Evolutionary conservation across 2,329 filamentous ascomycete genomes (phyloP).

Genomic region (Penicillium sp.): DNA sequence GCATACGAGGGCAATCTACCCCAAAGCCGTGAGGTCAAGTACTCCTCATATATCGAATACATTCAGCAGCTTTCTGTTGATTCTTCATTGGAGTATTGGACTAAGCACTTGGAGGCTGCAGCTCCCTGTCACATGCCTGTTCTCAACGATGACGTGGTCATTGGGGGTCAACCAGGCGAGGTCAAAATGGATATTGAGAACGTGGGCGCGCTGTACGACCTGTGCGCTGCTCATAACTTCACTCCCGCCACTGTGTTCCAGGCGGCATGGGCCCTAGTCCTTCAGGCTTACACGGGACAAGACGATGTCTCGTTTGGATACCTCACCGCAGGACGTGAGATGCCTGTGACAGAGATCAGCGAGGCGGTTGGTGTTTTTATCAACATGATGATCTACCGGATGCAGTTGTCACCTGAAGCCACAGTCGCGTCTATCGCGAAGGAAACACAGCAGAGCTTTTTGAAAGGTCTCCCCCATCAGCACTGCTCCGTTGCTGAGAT

Average conservation of each 20-base stretch:
- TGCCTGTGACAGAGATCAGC: constrained; percentile 37
- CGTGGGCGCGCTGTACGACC: not conserved
- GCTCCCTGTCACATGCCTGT: not conserved
- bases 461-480: too few relatives aligned
- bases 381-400: constrained; percentile 23
- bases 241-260: constrained; percentile 32
- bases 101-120: not conserved
- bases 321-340: constrained; percentile 42
- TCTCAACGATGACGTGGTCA: not conserved
- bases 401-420: not conserved
- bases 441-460: too few relatives aligned
- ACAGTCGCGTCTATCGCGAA: too few relatives aligned
- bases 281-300: constrained; percentile 35
- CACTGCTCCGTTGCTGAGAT: too few relatives aligned
- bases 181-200: not conserved
- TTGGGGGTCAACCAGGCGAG: not conserved
- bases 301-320: constrained; percentile 44
- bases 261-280: constrained; percentile 41
- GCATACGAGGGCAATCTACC: not conserved
- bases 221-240: not conserved
- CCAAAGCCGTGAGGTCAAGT: not conserved
- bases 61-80: not conserved
- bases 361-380: constrained; percentile 44
- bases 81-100: not conserved
- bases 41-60: not conserved